Percentiles rank a stretch among this genome's conserved stretches.
These are phyloP conservation scores for Aspergillus sclerotiicarbonarius DNA, from an alignment of 495 filamentous ascomycete species.

Conservation along the genomic window DNA sequence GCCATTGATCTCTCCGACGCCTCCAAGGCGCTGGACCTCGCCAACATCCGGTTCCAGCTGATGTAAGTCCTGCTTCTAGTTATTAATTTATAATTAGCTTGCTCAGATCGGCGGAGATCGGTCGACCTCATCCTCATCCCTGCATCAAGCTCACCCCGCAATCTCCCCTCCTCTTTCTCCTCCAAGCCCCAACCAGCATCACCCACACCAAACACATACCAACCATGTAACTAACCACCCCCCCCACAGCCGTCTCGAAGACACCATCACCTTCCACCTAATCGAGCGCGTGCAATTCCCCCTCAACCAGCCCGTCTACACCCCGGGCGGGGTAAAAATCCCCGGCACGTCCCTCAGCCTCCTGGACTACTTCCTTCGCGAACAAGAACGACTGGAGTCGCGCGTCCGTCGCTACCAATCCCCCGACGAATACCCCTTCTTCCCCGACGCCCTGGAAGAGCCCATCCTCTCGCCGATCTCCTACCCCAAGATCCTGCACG, in stretches of 20 bases:
- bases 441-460: constrained; percentile 73
- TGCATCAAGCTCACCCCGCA: constrained; percentile 7
- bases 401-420: constrained; percentile 91
- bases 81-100: not conserved
- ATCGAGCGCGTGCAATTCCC: constrained; percentile 99
- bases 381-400: constrained; percentile 90
- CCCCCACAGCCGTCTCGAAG: constrained; percentile 78
- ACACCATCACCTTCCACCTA: constrained; percentile 97
- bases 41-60: constrained; percentile 91
- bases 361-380: constrained; percentile 87
- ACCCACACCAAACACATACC: not conserved
- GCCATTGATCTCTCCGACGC: constrained; percentile 84
- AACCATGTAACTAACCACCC: constrained; percentile 7
- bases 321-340: constrained; percentile 73
- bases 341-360: constrained; percentile 73
- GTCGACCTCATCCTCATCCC: constrained; percentile 9
- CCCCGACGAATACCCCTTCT: constrained; percentile 98
- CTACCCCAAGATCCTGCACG: constrained; percentile 90
- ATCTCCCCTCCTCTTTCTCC: not conserved
- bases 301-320: constrained; percentile 84
- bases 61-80: constrained; percentile 74
- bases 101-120: constrained; percentile 9
- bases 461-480: constrained; percentile 84
- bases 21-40: constrained; percentile 80
- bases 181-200: not conserved